A percentile compares a stretch with the other conserved stretches of the same genome.
Evolutionary conservation across 495 filamentous ascomycete genomes (phyloP).

Genomic region (Aspergillus sparsus): DNA sequence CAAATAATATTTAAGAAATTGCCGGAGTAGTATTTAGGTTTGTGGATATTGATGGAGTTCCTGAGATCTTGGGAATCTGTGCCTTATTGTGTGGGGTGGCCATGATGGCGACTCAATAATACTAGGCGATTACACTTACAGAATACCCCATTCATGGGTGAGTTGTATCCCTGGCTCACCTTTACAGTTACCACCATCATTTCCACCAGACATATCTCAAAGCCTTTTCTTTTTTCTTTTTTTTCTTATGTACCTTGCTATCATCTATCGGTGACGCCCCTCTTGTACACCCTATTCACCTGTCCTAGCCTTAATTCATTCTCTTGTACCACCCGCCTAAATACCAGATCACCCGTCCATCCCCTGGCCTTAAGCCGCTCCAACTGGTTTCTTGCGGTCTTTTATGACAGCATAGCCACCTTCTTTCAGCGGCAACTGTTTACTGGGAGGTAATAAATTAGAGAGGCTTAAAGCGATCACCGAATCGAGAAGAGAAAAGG

Average conservation of each 20-base stretch:
- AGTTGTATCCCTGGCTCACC: slow-evolving; percentile 20
- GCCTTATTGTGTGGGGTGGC: slow-evolving; percentile 4
- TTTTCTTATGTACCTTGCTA: background rate
- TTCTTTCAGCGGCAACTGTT: background rate
- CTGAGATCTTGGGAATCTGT: background rate
- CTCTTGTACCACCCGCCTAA: background rate
- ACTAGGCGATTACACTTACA: slow-evolving; percentile 16
- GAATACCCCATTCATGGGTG: slow-evolving; percentile 11
- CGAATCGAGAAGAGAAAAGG: slow-evolving; percentile 1
- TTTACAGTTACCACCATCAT: slow-evolving; percentile 4
- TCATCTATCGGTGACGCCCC: background rate
- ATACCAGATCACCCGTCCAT: slow-evolving; percentile 6
- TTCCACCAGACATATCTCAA: slow-evolving; percentile 5
- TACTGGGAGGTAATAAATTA: background rate
- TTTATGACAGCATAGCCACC: background rate
- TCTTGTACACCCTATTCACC: background rate
- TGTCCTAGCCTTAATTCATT: background rate
- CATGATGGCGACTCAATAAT: slow-evolving; percentile 3
- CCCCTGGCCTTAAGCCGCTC: background rate
- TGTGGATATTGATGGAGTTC: background rate
- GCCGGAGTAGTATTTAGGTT: background rate
- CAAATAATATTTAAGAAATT: too few relatives aligned
- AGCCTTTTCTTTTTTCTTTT: background rate
- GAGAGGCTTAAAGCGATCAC: background rate
- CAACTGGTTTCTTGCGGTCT: background rate